Conservation (phyloP, 164 flowering plant genomes). For the Umbellularia californica region DNA sequence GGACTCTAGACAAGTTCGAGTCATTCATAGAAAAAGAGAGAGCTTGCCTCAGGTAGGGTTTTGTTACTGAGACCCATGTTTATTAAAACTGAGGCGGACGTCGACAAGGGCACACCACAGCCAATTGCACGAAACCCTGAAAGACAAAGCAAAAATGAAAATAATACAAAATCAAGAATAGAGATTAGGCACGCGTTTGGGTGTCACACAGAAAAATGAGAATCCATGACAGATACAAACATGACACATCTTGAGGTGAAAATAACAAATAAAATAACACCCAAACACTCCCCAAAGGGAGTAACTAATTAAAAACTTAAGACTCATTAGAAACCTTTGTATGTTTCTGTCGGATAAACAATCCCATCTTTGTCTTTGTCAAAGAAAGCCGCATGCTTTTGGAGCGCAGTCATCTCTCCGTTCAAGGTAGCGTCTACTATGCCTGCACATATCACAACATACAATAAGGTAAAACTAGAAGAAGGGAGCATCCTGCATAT, state of each 20-base stretch:
- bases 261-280: too few species aligned
- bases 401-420: conserved; percentile 5
- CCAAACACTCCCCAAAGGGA: too few species aligned
- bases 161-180: neutral
- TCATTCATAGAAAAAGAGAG: neutral
- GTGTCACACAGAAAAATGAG: too few species aligned
- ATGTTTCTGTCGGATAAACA: conserved; percentile 22
- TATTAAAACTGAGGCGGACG: conserved; percentile 33
- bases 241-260: too few species aligned
- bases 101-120: conserved; percentile 36
- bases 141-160: neutral
- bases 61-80: conserved; percentile 45
- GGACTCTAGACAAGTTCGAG: neutral
- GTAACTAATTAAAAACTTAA: too few species aligned
- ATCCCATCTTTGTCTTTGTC: conserved; percentile 23
- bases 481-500: conserved; percentile 62
- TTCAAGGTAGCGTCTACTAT: neutral
- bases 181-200: neutral
- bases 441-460: neutral
- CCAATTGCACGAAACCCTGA: conserved; percentile 68
- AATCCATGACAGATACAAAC: too few species aligned
- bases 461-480: conserved; percentile 54
- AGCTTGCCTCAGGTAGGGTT: conserved; percentile 42
- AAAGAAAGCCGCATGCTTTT: conserved; percentile 19
- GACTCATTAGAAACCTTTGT: conserved; percentile 12